Evolutionary conservation across 2,329 filamentous ascomycete genomes (phyloP).

Genomic region (Calonectria pauciramosa): DNA sequence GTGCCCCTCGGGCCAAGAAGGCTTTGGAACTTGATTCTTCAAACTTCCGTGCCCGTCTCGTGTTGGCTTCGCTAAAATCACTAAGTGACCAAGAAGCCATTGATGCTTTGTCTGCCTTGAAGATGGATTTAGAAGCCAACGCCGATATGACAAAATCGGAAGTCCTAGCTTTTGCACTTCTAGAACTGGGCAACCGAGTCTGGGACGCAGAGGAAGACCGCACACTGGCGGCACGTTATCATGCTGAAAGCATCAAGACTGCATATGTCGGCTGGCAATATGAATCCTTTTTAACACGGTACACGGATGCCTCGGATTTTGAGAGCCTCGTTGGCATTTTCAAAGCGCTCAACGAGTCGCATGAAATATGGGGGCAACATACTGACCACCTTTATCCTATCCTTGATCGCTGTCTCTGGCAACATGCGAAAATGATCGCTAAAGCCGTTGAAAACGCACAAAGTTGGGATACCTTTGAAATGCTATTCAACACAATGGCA

Average conservation of each 20-base stretch:
- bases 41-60: neutral
- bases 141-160: neutral
- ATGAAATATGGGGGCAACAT: neutral
- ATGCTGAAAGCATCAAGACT: neutral
- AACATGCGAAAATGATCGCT: neutral
- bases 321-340: neutral
- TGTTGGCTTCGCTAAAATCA: neutral
- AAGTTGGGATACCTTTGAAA: neutral
- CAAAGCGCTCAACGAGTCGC: neutral
- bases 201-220: neutral
- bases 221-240: neutral
- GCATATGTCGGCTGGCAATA: neutral
- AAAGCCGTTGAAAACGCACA: neutral
- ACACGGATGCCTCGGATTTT: neutral
- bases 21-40: neutral
- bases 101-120: neutral
- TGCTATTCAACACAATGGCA: neutral
- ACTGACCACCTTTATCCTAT: neutral
- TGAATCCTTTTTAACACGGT: neutral
- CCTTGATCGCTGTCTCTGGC: neutral
- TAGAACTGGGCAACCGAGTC: neutral
- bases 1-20: neutral
- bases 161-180: neutral
- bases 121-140: neutral
- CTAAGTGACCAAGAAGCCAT: neutral